Conservation (phyloP, 345 rosid genomes). For the Orychophragmus violaceus region DNA sequence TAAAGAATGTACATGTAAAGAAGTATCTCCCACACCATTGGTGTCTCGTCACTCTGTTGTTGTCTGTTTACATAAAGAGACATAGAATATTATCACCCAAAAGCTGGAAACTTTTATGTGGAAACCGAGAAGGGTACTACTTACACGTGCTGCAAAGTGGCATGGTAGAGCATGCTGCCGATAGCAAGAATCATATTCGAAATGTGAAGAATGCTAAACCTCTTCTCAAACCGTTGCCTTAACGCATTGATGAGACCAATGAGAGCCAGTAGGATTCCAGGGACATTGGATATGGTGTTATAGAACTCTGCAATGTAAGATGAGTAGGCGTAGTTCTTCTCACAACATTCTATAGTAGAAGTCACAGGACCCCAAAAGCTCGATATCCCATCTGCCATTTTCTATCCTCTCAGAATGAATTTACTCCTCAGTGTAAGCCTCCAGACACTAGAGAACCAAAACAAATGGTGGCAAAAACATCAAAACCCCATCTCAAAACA, state of each 20-base stretch:
- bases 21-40: conserved; percentile 99
- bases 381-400: conserved; percentile 67
- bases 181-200: conserved; percentile 87
- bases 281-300: conserved; percentile 76
- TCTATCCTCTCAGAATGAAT: conserved; percentile 17
- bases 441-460: background rate
- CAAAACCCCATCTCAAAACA: background rate
- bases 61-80: conserved; percentile 44
- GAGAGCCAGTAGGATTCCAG: conserved; percentile 72
- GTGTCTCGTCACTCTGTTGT: conserved; percentile 96
- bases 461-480: background rate
- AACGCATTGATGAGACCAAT: conserved; percentile 79
- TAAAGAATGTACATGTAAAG: conserved; percentile 88
- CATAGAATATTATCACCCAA: background rate
- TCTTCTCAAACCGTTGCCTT: conserved; percentile 88
- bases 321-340: conserved; percentile 65
- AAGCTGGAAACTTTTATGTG: no score
- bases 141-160: conserved; percentile 74
- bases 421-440: background rate
- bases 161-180: conserved; percentile 91
- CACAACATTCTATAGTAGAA: conserved; percentile 74
- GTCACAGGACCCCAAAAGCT: conserved; percentile 98
- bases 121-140: conserved; percentile 23
- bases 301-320: conserved; percentile 86
- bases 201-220: conserved; percentile 83